Percentiles rank a stretch among this genome's conserved stretches.
phyloP scores from a whole-genome alignment of 2,329 filamentous ascomycete genomes.

The Stemphylium beticola region DNA sequence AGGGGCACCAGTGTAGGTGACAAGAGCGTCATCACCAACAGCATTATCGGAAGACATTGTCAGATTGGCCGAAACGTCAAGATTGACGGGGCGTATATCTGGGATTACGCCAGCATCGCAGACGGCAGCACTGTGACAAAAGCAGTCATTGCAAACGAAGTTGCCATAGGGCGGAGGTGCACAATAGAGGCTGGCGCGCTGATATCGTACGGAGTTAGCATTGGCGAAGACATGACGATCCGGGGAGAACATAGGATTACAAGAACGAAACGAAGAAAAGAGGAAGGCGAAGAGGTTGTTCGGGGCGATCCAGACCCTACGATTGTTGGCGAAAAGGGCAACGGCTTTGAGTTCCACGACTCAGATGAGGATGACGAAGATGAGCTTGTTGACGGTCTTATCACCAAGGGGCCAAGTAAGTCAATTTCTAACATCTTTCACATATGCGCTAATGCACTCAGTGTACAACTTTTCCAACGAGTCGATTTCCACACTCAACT shows the following conservation, averaged over 20 bases:
- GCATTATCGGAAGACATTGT: constrained; percentile 83
- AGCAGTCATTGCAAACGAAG: constrained; percentile 78
- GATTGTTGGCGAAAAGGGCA: constrained; percentile 64
- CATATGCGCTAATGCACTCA: constrained; percentile 27
- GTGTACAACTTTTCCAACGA: constrained; percentile 62
- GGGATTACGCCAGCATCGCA: constrained; percentile 80
- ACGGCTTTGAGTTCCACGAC: constrained; percentile 64
- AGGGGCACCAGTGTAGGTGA: constrained; percentile 76
- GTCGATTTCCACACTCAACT: constrained; percentile 70
- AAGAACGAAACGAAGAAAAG: constrained; percentile 53
- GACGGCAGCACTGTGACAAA: constrained; percentile 74
- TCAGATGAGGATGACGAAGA: constrained; percentile 70
- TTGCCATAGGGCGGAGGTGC: constrained; percentile 72
- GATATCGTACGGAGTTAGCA: constrained; percentile 77
- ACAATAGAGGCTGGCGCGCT: constrained; percentile 74
- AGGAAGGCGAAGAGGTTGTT: constrained; percentile 49
- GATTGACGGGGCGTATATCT: constrained; percentile 82
- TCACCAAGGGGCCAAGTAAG: constrained; percentile 44
- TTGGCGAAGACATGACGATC: constrained; percentile 66
- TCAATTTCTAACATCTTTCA: not conserved
- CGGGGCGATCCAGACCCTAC: constrained; percentile 53
- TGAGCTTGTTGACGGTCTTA: constrained; percentile 53
- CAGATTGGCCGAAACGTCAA: constrained; percentile 83
- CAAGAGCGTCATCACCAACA: constrained; percentile 72
- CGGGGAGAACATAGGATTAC: constrained; percentile 54